Conservation (phyloP, 257 asterid species). For the Rehmannia glutinosa region DNA sequence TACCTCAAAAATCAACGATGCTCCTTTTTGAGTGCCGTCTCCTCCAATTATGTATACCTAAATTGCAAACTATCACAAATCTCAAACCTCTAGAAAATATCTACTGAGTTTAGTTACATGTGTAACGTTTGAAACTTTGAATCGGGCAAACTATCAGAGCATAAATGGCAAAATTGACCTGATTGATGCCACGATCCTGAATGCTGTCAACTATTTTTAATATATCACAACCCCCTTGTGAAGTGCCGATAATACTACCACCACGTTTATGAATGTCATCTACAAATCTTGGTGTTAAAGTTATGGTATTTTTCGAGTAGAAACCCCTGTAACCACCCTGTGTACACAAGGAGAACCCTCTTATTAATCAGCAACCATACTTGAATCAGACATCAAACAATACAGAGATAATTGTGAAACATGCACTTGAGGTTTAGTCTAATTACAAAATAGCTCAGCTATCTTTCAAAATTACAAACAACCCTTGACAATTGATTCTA, state of each 20-base stretch:
- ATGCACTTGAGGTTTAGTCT: no score
- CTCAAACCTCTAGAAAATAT: not conserved
- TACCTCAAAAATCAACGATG: conserved; percentile 4
- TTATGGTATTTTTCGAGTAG: not conserved
- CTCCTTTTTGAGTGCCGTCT: conserved; percentile 13
- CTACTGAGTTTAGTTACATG: not conserved
- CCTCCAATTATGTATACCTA: conserved; percentile 14
- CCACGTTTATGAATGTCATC: conserved; percentile 10
- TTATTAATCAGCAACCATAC: not conserved
- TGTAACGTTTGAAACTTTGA: no score
- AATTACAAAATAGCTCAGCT: not conserved
- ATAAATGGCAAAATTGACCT: not conserved
- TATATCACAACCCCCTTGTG: conserved; percentile 6
- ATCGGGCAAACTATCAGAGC: not conserved
- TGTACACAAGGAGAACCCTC: not conserved
- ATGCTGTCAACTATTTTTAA: conserved; percentile 7
- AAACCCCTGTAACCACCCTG: conserved; percentile 12
- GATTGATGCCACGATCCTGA: conserved; percentile 6
- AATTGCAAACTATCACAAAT: not conserved
- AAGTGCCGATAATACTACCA: not conserved
- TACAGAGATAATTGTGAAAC: not conserved
- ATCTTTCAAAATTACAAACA: no score
- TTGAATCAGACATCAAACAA: no score
- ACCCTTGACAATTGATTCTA: no score
- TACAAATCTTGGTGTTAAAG: conserved; percentile 2